Evolutionary conservation across 2,329 filamentous ascomycete species (phyloP).

Genomic region (Penicillium sp.): DNA sequence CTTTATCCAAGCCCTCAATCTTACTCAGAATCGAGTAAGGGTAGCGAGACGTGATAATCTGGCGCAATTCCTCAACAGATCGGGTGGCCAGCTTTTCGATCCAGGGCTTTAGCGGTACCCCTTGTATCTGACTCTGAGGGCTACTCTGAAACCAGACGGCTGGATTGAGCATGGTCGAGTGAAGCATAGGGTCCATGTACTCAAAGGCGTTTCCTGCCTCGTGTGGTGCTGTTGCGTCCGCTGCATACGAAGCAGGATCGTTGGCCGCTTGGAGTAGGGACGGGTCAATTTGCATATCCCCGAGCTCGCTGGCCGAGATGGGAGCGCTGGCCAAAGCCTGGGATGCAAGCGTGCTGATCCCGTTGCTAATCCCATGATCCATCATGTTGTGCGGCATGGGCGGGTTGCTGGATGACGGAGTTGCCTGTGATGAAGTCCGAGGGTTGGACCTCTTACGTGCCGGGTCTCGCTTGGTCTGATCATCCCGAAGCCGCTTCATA

Average conservation of each 20-base stretch:
- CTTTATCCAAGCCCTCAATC: slow-evolving; percentile 61
- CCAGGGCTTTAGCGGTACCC: slow-evolving; percentile 49
- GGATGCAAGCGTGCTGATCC: slow-evolving; percentile 40
- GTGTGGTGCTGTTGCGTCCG: slow-evolving; percentile 26
- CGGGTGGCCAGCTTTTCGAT: slow-evolving; percentile 55
- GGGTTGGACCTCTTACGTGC: slow-evolving; percentile 35
- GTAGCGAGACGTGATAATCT: slow-evolving; percentile 56
- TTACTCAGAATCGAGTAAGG: slow-evolving; percentile 54
- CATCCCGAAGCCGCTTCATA: slow-evolving; percentile 68
- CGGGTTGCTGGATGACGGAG: slow-evolving; percentile 18
- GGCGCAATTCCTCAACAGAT: slow-evolving; percentile 58
- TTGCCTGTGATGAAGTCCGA: slow-evolving; percentile 18
- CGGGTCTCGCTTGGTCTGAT: slow-evolving; percentile 53
- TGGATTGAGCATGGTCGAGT: slow-evolving; percentile 37
- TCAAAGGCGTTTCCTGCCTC: slow-evolving; percentile 27
- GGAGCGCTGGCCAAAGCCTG: slow-evolving; percentile 40
- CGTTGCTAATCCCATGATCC: slow-evolving; percentile 30
- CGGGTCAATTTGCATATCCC: slow-evolving; percentile 58
- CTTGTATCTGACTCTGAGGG: slow-evolving; percentile 52
- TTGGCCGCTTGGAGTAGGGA: slow-evolving; percentile 55
- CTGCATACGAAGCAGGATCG: slow-evolving; percentile 38
- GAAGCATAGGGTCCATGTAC: slow-evolving; percentile 35
- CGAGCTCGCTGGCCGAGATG: slow-evolving; percentile 35
- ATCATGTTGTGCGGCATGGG: slow-evolving; percentile 17
- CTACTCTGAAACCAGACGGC: slow-evolving; percentile 66